Evolutionary conservation across 345 rosid genomes (phyloP).

Genomic region (Camelina sativa): DNA sequence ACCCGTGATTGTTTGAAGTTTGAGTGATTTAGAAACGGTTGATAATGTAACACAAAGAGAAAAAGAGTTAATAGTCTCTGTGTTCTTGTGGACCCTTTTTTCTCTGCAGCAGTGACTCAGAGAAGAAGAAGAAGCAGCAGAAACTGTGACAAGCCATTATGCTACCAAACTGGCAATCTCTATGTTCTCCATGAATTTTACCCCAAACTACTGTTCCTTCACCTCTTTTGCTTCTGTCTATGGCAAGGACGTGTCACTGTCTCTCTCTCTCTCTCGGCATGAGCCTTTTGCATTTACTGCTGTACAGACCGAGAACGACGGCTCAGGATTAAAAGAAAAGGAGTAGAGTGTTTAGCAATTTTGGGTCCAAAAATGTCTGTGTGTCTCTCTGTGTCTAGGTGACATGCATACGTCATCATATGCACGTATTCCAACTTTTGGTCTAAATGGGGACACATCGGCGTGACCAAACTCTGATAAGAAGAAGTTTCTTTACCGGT

Average conservation of each 20-base stretch:
- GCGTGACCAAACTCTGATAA: background rate
- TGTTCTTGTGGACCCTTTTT: slow-evolving; percentile 26
- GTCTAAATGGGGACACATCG: background rate
- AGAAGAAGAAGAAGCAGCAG: slow-evolving; percentile 11
- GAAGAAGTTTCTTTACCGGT: background rate
- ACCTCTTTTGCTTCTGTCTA: slow-evolving; percentile 25
- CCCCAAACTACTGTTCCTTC: slow-evolving; percentile 25
- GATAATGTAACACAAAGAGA: slow-evolving; percentile 20
- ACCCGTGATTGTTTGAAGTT: slow-evolving; percentile 20
- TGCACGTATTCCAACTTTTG: slow-evolving; percentile 18
- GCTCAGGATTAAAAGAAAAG: slow-evolving; percentile 32
- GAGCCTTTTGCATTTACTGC: slow-evolving; percentile 39
- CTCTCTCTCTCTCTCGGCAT: slow-evolving; percentile 29
- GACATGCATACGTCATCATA: slow-evolving; percentile 9
- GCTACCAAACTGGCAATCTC: slow-evolving; percentile 28
- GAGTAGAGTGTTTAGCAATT: slow-evolving; percentile 12
- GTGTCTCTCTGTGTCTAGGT: background rate
- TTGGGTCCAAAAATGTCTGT: slow-evolving; percentile 31
- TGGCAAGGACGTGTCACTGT: slow-evolving; percentile 31
- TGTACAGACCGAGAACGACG: slow-evolving; percentile 41
- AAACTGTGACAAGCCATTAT: slow-evolving; percentile 20
- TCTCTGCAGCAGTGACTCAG: slow-evolving; percentile 1
- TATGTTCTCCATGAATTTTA: slow-evolving; percentile 11
- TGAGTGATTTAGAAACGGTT: slow-evolving; percentile 9
- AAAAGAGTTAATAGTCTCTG: slow-evolving; percentile 18